Conservation (phyloP, 331 rosid species). For the Prunus yedoensis region DNA sequence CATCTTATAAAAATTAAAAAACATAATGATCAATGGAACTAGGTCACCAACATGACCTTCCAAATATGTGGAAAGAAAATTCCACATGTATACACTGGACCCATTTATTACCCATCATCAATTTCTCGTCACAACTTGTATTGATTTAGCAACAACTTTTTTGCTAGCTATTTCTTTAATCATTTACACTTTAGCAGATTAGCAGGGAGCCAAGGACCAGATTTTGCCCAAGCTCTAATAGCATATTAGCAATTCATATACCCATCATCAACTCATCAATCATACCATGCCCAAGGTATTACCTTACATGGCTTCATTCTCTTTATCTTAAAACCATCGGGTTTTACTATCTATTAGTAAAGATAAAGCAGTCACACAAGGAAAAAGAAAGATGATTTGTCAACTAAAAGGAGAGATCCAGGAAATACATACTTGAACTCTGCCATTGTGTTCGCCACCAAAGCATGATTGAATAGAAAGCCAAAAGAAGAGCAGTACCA, state of each 20-base stretch:
- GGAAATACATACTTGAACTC: conserved; percentile 90
- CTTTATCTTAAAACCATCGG: neutral
- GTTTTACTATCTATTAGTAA: neutral
- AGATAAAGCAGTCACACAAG: neutral
- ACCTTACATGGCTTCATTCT: neutral
- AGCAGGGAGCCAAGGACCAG: neutral
- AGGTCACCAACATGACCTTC: neutral
- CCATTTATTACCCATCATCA: neutral
- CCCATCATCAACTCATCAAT: neutral
- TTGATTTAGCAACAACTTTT: neutral
- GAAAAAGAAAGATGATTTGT: conserved; percentile 4
- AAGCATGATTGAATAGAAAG: conserved; percentile 97
- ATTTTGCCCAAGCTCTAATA: neutral
- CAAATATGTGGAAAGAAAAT: too few relatives aligned
- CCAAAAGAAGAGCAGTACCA: conserved; percentile 94
- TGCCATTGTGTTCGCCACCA: conserved; percentile 99
- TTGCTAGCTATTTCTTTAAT: neutral
- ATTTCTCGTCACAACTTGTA: neutral
- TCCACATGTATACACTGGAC: neutral
- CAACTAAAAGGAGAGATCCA: conserved; percentile 15
- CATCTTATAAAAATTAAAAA: neutral
- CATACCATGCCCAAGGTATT: neutral
- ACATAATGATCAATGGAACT: neutral
- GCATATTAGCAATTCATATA: neutral
- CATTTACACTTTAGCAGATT: neutral